Evolutionary conservation across 768 basidiomycete genomes (phyloP).

Genomic region (Termitomyces sp.): DNA sequence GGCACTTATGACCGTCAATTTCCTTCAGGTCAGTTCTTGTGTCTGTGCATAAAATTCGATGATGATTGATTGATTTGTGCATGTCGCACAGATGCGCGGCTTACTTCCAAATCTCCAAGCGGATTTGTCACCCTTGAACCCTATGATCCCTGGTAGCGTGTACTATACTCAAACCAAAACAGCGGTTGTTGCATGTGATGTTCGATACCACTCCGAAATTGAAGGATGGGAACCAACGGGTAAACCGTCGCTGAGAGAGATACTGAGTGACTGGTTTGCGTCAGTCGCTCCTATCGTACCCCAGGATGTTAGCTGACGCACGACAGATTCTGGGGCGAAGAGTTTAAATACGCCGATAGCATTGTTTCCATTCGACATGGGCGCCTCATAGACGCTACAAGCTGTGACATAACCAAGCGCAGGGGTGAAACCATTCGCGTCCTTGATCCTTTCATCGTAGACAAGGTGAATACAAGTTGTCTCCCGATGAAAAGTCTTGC

Average conservation of each 20-base stretch:
- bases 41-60: not conserved
- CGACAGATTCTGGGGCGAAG: constrained; percentile 42
- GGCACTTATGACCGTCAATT: constrained; percentile 56
- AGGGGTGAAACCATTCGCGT: not conserved
- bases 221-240: constrained; percentile 10
- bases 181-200: constrained; percentile 23
- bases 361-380: constrained; percentile 8
- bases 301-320: not conserved
- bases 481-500: not conserved
- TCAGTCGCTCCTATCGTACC: constrained; percentile 18
- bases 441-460: constrained; percentile 11
- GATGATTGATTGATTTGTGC: not conserved
- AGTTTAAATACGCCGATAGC: constrained; percentile 28
- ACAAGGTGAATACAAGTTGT: not conserved
- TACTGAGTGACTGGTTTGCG: constrained; percentile 40
- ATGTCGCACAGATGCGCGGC: constrained; percentile 30
- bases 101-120: constrained; percentile 53
- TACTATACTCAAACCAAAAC: constrained; percentile 30
- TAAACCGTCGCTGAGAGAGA: constrained; percentile 11
- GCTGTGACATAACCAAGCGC: not conserved
- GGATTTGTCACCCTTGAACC: constrained; percentile 18
- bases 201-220: constrained; percentile 18
- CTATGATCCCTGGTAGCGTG: constrained; percentile 9
- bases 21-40: constrained; percentile 44
- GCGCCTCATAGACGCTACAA: not conserved